phyloP scores from a whole-genome alignment of 2,329 filamentous ascomycete species.

The Pestalotiopsis sp. region DNA sequence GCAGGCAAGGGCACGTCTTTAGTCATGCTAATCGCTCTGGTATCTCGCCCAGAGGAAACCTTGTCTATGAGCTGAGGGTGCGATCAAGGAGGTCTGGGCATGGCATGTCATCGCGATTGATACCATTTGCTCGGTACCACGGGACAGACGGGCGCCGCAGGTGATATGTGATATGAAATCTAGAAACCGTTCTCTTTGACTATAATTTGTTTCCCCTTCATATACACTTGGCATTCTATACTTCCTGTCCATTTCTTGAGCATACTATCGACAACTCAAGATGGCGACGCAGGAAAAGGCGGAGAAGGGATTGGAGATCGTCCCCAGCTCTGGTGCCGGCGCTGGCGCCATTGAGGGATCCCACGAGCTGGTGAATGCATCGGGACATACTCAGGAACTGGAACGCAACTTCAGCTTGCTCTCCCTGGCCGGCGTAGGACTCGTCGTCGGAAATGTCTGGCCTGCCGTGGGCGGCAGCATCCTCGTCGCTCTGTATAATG shows the following conservation, averaged over 20 bases:
- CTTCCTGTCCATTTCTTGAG: background rate
- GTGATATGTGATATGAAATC: background rate
- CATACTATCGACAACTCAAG: background rate
- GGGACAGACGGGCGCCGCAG: background rate
- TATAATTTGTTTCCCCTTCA: background rate
- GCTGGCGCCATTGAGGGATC: background rate
- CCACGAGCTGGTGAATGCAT: constrained; percentile 9
- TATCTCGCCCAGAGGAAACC: background rate
- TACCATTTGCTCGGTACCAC: background rate
- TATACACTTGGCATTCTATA: background rate
- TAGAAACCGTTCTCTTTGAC: background rate
- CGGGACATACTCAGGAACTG: constrained; percentile 13
- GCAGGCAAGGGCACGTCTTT: background rate
- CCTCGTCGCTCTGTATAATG: constrained; percentile 56
- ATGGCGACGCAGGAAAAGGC: background rate
- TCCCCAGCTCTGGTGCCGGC: background rate
- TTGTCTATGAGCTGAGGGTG: background rate
- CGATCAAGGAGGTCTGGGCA: background rate
- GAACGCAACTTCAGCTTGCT: constrained; percentile 14
- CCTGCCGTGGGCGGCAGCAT: constrained; percentile 40
- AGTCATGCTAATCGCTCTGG: background rate
- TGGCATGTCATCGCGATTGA: background rate
- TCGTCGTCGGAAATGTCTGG: constrained; percentile 17
- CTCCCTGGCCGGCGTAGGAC: constrained; percentile 15
- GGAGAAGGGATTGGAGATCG: background rate